Conservation (phyloP, 345 rosid genomes). For the Populus ilicifolia region DNA sequence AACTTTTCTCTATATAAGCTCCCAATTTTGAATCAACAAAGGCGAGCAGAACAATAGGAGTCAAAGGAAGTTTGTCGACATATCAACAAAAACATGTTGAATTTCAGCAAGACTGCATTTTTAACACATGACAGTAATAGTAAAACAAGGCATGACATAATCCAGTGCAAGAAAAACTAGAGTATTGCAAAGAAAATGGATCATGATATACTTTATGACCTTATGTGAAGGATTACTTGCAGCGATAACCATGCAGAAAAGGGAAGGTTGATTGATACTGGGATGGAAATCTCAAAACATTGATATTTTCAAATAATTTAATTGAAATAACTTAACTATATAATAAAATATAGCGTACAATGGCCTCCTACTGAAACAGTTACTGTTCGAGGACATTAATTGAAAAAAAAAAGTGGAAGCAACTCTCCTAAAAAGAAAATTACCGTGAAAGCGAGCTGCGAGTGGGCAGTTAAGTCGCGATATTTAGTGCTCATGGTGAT, state of each 20-base stretch:
- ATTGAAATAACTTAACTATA: not conserved
- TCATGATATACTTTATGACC: not conserved
- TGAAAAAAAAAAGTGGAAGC: too few species aligned
- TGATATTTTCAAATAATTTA: not conserved
- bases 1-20: not conserved
- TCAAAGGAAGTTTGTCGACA: not conserved
- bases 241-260: not conserved
- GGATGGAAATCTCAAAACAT: not conserved
- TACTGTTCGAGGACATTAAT: too few species aligned
- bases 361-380: too few species aligned
- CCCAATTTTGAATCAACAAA: conserved; percentile 5
- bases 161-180: not conserved
- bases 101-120: not conserved
- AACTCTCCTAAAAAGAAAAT: conserved; percentile 4
- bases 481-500: conserved; percentile 78
- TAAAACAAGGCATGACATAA: not conserved
- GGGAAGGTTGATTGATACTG: not conserved
- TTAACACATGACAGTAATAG: not conserved
- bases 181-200: not conserved
- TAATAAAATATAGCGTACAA: not conserved
- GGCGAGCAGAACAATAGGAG: not conserved
- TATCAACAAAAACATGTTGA: not conserved
- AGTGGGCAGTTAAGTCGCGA: conserved; percentile 80
- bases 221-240: not conserved
- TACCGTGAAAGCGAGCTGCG: conserved; percentile 90